A percentile compares a stretch with the other conserved stretches of the same genome.
These are phyloP conservation scores for Axilococcus clingmanii DNA, from an alignment of 139 green algal species.

Conservation along the genomic window DNA sequence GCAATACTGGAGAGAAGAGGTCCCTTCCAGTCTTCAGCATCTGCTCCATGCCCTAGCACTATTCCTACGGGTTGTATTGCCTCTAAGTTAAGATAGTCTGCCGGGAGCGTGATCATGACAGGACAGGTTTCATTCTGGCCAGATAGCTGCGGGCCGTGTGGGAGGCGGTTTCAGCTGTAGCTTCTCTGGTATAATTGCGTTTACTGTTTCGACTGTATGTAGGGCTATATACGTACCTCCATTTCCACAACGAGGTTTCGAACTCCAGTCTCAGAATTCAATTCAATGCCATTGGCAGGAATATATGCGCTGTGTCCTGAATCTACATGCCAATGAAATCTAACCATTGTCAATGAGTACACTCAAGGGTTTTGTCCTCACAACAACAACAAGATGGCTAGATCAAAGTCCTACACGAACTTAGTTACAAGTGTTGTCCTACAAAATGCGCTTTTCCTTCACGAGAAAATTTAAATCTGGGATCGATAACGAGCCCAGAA, in stretches of 20 bases:
- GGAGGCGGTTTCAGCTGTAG: too few relatives aligned
- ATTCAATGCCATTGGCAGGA: slow-evolving; percentile 20
- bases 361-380: neutral
- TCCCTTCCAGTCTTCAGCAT: slow-evolving; percentile 43
- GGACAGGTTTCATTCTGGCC: slow-evolving; percentile 29
- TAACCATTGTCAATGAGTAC: slow-evolving; percentile 23
- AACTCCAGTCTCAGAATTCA: slow-evolving; percentile 27
- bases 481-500: slow-evolving; percentile 24
- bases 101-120: slow-evolving; percentile 17
- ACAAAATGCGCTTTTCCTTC: slow-evolving; percentile 31
- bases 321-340: slow-evolving; percentile 58
- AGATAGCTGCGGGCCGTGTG: slow-evolving; percentile 25
- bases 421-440: slow-evolving; percentile 5
- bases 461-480: slow-evolving; percentile 27
- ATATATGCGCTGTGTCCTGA: slow-evolving; percentile 35
- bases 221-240: slow-evolving; percentile 36
- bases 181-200: too few relatives aligned
- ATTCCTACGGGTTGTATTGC: slow-evolving; percentile 31
- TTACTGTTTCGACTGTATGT: too few relatives aligned
- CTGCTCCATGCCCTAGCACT: slow-evolving; percentile 47
- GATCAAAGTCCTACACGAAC: neutral
- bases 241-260: slow-evolving; percentile 42
- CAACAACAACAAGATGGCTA: neutral
- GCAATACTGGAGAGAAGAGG: slow-evolving; percentile 25
- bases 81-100: slow-evolving; percentile 8